Evolutionary conservation across 129 eudicot genomes (phyloP), one percentile per base, ranked within the genome.

Genomic region (Glebionis coronaria): DNA sequence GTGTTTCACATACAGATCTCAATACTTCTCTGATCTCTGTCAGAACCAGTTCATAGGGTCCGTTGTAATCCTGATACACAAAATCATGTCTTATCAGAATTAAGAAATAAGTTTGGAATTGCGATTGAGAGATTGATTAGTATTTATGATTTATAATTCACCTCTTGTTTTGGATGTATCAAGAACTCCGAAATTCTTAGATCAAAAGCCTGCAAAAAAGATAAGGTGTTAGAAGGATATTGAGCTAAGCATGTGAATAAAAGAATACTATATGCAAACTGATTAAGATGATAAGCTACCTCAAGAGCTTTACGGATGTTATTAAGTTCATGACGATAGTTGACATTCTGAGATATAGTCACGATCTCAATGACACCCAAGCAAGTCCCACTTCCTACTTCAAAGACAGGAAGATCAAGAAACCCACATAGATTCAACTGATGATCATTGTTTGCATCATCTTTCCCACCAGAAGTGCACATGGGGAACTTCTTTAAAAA

Each of bases 181-280:
- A 65, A 67, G 72, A 71, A 71, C 27, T 66, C 64, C 8, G 84
- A 79, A 75, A 84, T 66, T 73, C 54, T 0, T 14, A 49, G 19
- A 49, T 84, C 76, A 75, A 84, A 81, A 50, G 90, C 84, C 90
- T 84, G 88, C 67, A 79, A 84, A 46, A 52, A 69, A 0, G 6
- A 35, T 76, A 79, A 20, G 0, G 61, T 58, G 28, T 15, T 49
- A 49, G 54, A 49, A 35, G 10, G 42, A 9, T n/a, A n/a, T 49
- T 49, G 16, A 49, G 54, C 54, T 16, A 49, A 49, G 42, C 7
- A 49, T 49, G 54, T 49, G 73, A 42, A 19, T 3, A 21, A 28
- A 13, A 72, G 42, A 20, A 49, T 52, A 14, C 18, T 35, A n/a
- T n/a, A n/a, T 18, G 50, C 7, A 52, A 42, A 45, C 12, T 19